Base-by-base conservation (phyloP, 106 monocot genomes). In the Allium cepa region DNA sequence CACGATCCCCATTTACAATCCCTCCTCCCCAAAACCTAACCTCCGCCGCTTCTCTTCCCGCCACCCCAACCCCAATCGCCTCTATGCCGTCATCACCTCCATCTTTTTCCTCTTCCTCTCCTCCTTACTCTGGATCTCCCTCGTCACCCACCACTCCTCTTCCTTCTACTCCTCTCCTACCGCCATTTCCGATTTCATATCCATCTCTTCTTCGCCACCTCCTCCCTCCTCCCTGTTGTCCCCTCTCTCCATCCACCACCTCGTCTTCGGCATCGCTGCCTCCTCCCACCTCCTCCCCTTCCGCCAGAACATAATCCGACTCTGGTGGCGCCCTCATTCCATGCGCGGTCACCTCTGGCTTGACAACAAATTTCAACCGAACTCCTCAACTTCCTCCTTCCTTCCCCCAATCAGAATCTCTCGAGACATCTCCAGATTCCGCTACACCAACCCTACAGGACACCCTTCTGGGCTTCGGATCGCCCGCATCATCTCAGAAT, bases 391-490 rank as follows among this genome's bases (percentile, higher is more conserved):
- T 1, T 72, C 76, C 17, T 26, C 63, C 15, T 52, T 61, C 64
- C 76, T 97, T 47, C 96, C 96, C 2, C 71, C 92, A 4, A 28
- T 97, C 59, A 79, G 86, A 26, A 69, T 97, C 28, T 97, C 92
- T 10, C 81, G 82, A 55, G 96, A 97, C 67, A 86, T 79, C 56
- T 84, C 91, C 11, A 75, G 83, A 14, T 92, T 97, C 68, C 76
- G 86, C 18, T 97, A 97, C 80, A 92, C 97, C 2, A 89, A 97
- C 77, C 92, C 90, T 11, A 86, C 82, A 51, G 97, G 84, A 64
- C 86, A 92, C 75, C 97, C 89, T 22, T 97, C 92, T 7, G 97
- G 89, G 17, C 82, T 97, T 64, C 86, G 97, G 50, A 92, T 97
- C 66, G 77, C 97, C 14, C 84, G 97, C 66, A 92, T 97, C 65